These are phyloP conservation scores for Pleurotus eryngii DNA, from an alignment of 768 basidiomycete genomes.

Conservation along the genomic window DNA sequence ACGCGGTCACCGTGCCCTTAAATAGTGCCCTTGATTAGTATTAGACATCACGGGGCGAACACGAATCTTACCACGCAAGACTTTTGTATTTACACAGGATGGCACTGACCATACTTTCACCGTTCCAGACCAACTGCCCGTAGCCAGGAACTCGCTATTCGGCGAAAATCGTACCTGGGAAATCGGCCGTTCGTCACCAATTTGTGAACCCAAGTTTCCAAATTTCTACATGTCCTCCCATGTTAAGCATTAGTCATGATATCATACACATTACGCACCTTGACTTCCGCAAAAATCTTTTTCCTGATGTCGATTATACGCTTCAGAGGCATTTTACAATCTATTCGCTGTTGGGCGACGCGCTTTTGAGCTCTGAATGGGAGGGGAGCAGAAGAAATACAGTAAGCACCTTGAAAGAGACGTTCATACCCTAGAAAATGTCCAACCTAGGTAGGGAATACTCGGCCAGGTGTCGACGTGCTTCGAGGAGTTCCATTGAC, in stretches of 20 bases:
- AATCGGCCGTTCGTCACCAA: slow-evolving; percentile 94
- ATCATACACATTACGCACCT: slow-evolving; percentile 42
- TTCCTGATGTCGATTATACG: slow-evolving; percentile 92
- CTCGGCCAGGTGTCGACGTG: slow-evolving; percentile 83
- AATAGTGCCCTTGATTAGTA: slow-evolving; percentile 6
- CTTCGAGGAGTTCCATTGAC: slow-evolving; percentile 79
- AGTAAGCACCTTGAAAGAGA: slow-evolving; percentile 75
- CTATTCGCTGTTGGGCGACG: slow-evolving; percentile 87
- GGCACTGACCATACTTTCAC: slow-evolving; percentile 97
- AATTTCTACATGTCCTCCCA: slow-evolving; percentile 55
- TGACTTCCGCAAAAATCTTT: slow-evolving; percentile 84
- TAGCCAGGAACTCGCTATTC: slow-evolving; percentile 82
- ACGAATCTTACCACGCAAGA: slow-evolving; percentile 59
- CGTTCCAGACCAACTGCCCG: slow-evolving; percentile 94
- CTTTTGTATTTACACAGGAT: slow-evolving; percentile 73
- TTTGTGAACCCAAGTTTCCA: slow-evolving; percentile 93
- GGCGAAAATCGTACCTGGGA: slow-evolving; percentile 94
- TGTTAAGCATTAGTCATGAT: not conserved
- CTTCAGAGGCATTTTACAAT: slow-evolving; percentile 82
- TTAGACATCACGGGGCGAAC: not conserved
- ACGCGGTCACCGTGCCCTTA: slow-evolving; percentile 86
- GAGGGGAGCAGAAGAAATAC: slow-evolving; percentile 36
- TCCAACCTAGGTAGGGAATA: slow-evolving; percentile 94
- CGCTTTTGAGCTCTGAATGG: slow-evolving; percentile 90
- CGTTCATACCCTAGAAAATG: slow-evolving; percentile 53